Conservation (phyloP, 2,329 filamentous ascomycete species). For the Fusarium sterilihyphosum region DNA sequence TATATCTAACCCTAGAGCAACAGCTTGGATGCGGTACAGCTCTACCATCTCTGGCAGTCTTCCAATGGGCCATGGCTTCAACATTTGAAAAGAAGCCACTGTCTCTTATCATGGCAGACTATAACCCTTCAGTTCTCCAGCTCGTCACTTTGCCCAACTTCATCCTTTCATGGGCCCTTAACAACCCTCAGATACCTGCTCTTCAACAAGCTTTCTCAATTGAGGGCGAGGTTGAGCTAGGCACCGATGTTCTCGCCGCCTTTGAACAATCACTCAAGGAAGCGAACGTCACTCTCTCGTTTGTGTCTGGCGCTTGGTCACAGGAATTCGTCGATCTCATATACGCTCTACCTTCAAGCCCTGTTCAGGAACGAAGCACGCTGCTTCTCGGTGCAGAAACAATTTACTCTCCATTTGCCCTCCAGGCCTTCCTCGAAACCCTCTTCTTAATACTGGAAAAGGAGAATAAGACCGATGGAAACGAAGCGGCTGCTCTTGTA, state of each 20-base stretch:
- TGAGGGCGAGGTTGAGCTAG: slow-evolving; percentile 72
- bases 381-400: slow-evolving; percentile 81
- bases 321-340: slow-evolving; percentile 70
- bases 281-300: slow-evolving; percentile 65
- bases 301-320: slow-evolving; percentile 82
- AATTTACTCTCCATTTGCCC: slow-evolving; percentile 80
- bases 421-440: slow-evolving; percentile 74
- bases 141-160: slow-evolving; percentile 85
- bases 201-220: slow-evolving; percentile 58
- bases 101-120: slow-evolving; percentile 77
- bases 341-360: slow-evolving; percentile 45
- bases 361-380: slow-evolving; percentile 43
- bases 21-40: slow-evolving; percentile 84
- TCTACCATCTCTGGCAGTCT: slow-evolving; percentile 76
- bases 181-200: slow-evolving; percentile 49
- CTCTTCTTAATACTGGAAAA: slow-evolving; percentile 67
- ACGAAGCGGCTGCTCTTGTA: slow-evolving; percentile 70
- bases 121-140: slow-evolving; percentile 80
- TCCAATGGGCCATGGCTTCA: slow-evolving; percentile 63
- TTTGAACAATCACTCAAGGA: slow-evolving; percentile 66
- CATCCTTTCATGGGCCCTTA: slow-evolving; percentile 73
- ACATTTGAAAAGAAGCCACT: slow-evolving; percentile 48
- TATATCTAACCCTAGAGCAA: slow-evolving; percentile 27
- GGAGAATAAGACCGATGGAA: slow-evolving; percentile 48
- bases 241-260: slow-evolving; percentile 63